Evolutionary conservation across 1,284 basidiomycete species (phyloP), one percentile per base, ranked within the genome.

Genomic region (Termitomyces sp.): DNA sequence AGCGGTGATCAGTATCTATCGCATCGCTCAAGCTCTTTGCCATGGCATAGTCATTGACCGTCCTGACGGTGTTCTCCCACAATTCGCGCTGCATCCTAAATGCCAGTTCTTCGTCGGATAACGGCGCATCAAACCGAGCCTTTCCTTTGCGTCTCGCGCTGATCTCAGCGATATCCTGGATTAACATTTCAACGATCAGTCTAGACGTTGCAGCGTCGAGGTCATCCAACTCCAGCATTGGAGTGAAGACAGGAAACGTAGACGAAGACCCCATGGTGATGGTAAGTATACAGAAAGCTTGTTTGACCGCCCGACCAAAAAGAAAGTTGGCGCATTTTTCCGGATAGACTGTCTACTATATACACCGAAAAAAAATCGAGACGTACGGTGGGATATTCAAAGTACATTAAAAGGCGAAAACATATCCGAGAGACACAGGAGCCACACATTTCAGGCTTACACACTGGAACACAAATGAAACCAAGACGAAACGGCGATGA

Each of bases 21-120:
- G 69, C 71, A 12, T 59, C 55, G 24, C 56, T 55, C 38, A 71
- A 44, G 50, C 67, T 69, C 52, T 54, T 60, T 5, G 69, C 68
- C 30, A 68, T 57, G 13, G 58, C 56, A 24, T 60, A 54, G 43
- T 71, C 69, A 19, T 66, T 34, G 19, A 52, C n/a, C 15, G 51
- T 49, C 10, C 55, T 54, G 7, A 58, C 3, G 10, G 46, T 13
- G n/a, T 26, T 45, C 46, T 60, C 53, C 56, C 49, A 53, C 10
- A 49, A 45, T 24, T 58, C 54, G 10, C 38, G 43, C 26, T 62
- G 58, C 38, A 55, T 40, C 5, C 45, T 40, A 5, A 62, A 50
- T 5, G 61, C 61, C 1, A 62, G 21, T 26, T 62, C 56, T 41
- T 62, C 56, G 30, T 62, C 61, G 2, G 61, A 55, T 17, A 57